Base-by-base conservation (phyloP, 495 filamentous ascomycete species). In the Aspergillus panamensis region DNA sequence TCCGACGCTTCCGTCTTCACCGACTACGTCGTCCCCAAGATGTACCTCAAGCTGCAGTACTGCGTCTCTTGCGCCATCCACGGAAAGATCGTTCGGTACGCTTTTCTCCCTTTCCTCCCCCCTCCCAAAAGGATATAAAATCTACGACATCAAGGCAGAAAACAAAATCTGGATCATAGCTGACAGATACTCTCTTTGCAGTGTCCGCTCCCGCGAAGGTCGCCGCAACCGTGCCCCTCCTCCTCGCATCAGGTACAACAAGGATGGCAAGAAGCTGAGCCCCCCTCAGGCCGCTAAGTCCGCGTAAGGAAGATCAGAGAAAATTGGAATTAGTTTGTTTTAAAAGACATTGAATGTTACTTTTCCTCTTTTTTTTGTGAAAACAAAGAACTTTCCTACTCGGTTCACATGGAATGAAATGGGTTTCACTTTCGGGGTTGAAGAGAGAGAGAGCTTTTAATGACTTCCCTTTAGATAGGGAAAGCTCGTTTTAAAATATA, bases 11-110 rank as follows among this genome's bases (percentile, higher is more conserved):
- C 94, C 66, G 94, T 99, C 77, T 97, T 97, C 84, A 79, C 88
- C 63, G 94, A 99, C 82, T 99, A 99, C 83, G 89, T 91, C 58
- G 92, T 99, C 76, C 94, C 94, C 77, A 99, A 99, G 87, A 99
- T 99, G 94, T 99, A 99, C 87, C 83, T 99, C 77, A 99, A 99
- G 87, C 87, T 99, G 75, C 94, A 99, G 84, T 99, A 99, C 90
- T 99, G 94, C 77, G 94, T 98, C 72, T 97, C 95, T 74, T 97
- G 94, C 81, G 94, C 94, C 66, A 97, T 99, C 70, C 94, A 97
- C 83, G 94, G 95, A 83, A 99, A 99, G 89, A 97, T 97, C 77
- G 95, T 99, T 76, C 93, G 94, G 94, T 98, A 89, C 76, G 91
- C 32, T 31, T n/a, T 29, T 13, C n/a, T 40, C 33, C 21, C 29